Percentiles rank a stretch among this genome's conserved stretches.
phyloP scores from a whole-genome alignment of 108 stramenopile genomes.

The Skeletonema costatum region DNA sequence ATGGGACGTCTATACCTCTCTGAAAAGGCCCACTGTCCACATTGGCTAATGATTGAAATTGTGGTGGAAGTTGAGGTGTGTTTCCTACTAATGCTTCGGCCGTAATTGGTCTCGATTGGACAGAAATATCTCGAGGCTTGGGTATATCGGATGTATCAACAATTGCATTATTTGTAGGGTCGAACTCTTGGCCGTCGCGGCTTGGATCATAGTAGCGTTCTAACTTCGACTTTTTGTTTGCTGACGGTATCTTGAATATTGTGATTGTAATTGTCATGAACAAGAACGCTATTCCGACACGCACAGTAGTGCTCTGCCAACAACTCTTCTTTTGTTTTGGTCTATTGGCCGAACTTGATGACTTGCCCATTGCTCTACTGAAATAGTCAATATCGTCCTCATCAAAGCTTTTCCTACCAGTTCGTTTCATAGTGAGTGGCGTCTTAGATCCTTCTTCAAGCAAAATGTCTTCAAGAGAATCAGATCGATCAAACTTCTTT shows the following conservation, averaged over 20 bases:
- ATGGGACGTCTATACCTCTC: slow-evolving; percentile 45
- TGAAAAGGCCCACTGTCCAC: slow-evolving; percentile 29
- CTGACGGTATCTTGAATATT: slow-evolving; percentile 10
- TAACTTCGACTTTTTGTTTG: neutral
- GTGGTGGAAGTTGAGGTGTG: slow-evolving; percentile 13
- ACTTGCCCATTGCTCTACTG: slow-evolving; percentile 20
- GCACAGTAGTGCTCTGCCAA: neutral
- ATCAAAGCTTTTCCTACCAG: neutral
- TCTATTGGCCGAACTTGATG: neutral
- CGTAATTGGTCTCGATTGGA: neutral
- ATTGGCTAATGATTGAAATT: slow-evolving; percentile 34
- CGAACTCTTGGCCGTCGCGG: neutral
- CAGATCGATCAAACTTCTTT: slow-evolving; percentile 44
- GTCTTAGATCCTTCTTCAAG: slow-evolving; percentile 34
- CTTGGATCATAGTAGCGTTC: neutral
- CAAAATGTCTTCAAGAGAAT: slow-evolving; percentile 33
- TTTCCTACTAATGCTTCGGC: neutral
- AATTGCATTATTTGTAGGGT: slow-evolving; percentile 14
- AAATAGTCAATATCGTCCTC: slow-evolving; percentile 45
- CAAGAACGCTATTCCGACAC: neutral
- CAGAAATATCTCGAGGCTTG: neutral
- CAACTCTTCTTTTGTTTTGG: neutral
- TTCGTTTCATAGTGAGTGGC: neutral
- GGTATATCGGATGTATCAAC: neutral
- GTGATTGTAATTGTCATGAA: slow-evolving; percentile 5